Percentiles rank a stretch among this genome's conserved stretches.
Evolutionary conservation across 163 green algal species (phyloP).

Genomic region (Scenedesmus sp.): DNA sequence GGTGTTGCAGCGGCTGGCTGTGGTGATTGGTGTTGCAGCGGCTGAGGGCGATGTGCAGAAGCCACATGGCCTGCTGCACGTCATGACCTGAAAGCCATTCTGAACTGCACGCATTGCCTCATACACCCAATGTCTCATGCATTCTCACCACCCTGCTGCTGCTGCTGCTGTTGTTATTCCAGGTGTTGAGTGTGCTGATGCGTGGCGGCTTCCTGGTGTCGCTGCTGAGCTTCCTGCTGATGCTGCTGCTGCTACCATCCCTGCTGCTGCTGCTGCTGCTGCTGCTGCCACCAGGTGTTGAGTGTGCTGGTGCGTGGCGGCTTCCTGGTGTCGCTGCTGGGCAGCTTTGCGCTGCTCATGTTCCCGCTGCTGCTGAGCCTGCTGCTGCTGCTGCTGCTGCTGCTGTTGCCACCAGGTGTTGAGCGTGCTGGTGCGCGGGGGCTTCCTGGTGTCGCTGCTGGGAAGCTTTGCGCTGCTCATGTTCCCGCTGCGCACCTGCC

Average conservation of each 20-base stretch:
- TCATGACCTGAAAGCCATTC: no score
- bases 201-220: no score
- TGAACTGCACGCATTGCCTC: no score
- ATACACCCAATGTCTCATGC: no score
- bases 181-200: background rate
- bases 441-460: slow-evolving; percentile 47
- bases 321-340: slow-evolving; percentile 48
- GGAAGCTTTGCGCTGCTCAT: slow-evolving; percentile 52
- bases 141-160: no score
- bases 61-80: no score
- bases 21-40: background rate
- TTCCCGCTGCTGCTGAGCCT: background rate
- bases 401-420: slow-evolving; percentile 24
- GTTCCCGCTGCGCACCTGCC: slow-evolving; percentile 48
- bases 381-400: slow-evolving; percentile 9
- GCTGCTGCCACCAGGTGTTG: slow-evolving; percentile 24
- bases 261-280: background rate
- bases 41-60: no score
- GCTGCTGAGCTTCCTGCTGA: background rate
- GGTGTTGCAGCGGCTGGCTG: no score
- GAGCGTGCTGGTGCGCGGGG: slow-evolving; percentile 36
- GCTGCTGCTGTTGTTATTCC: no score
- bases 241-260: background rate
- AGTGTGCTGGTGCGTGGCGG: slow-evolving; percentile 39
- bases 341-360: slow-evolving; percentile 52